Base-by-base conservation (phyloP, 2,329 filamentous ascomycete species). In the Didymella pomorum region DNA sequence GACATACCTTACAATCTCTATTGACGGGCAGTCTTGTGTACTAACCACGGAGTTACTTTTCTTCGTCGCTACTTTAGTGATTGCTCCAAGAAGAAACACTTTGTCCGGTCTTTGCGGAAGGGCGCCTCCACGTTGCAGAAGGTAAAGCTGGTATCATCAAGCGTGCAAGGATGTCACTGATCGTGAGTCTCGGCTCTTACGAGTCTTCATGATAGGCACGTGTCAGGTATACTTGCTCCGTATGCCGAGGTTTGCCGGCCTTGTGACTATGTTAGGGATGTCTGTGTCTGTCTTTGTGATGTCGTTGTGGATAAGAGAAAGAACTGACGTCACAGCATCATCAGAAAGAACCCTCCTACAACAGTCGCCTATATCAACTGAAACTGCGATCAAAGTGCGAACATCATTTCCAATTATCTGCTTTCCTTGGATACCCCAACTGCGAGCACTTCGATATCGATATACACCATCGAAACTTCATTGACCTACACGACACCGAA, bases 281-380 rank as follows among this genome's bases (percentile, higher is more conserved):
- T 8, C 26, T n/a, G 23, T 16, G 25, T 37, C 4, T 42, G 39
- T 52, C 29, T 53, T 25, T 26, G 48, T 44, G 49, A 48, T 52
- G 44, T 46, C 23, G 44, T 39, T 33, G 50, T 58, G 50, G 56
- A 50, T 54, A 43, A 31, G 2, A 51, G 16, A 2, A 35, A 1
- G 46, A 45, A 21, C 31, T 58, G 56, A 58, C 56, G 56, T 58
- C 56, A 58, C 46, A 8, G 8, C 20, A 26, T 31, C 46, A 51
- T 57, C 54, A 46, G 45, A 45, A 7, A 3, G 25, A 45, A 50
- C 28, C 35, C 35, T 43, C 28, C 35, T 18, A 42, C 31, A 49
- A 39, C 9, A 20, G 9, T 11, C 18, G 16, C 50, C 23, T 54
- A 54, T 53, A 53, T 45, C 11, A 39, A 31, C 6, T 10, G 45